Evolutionary conservation across 805 yeast species (phyloP), one percentile per base, ranked within the genome.

Genomic region (Lipomyces orientalis): DNA sequence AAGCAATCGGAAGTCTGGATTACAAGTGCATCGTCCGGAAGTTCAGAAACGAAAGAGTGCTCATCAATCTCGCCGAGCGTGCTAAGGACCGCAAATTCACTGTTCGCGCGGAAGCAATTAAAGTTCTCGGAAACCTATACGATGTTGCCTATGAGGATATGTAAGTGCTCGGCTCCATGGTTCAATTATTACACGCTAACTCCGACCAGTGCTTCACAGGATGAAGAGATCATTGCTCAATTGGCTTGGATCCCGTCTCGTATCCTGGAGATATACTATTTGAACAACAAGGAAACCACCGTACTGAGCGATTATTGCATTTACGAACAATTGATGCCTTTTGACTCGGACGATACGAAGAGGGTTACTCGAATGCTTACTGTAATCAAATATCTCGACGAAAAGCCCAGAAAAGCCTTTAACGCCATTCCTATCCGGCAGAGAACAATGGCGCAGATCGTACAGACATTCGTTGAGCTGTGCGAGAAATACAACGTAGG

Each of bases 351-450:
- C 51, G 74, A 71, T 59, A 70, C 74, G 1, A 78, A 73, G 43
- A 80, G 97, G 64, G 88, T 87, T 0, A 75, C 78, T 7, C 80
- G 95, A 61, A 70, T 90, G 1, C 75, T 90, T 58, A 77, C 76
- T 1, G 81, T 90, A 1, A 78, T 86, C 61, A 72, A 79, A 0
- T 78, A 76, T 46, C 80, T 93, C 33, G 85, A 87, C 61, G 83
- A 82, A 1, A 88, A 86, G 69, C 84, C 93, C 0, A 82, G 82
- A 68, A 81, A 85, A 31, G 86, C 96, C 0, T 89, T 92, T 72
- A 78, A 81, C 66, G 94, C 97, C 0, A 85, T 91, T 49, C 83
- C 86, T 61, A 85, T 83, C 73, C 82, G 97, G 60, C 97, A 92
- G 75, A 82, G 83, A 60, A 88, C 88, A 70, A 76, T 86, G 34